Base-by-base conservation (phyloP, 495 filamentous ascomycete species). In the Penicillium taxi region DNA sequence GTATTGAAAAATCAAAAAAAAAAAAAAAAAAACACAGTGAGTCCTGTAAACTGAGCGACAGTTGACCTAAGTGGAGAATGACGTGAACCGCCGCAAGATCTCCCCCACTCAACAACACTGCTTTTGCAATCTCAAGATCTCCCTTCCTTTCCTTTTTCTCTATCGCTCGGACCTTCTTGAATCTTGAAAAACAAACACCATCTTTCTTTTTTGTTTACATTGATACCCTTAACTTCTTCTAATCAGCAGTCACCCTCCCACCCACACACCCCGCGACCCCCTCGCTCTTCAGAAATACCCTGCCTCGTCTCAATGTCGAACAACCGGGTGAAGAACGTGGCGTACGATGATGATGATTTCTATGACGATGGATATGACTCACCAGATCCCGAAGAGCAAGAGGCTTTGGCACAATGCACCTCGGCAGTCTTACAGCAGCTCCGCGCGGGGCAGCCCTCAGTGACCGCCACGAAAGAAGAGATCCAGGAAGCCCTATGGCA, bases 401-500 rank as follows among this genome's bases (percentile, higher is more conserved):
- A 64, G 28, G 46, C 56, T 18, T 32, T 64, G 23, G 52, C 66
- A 21, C 55, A 62, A 32, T 66, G 61, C 34, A 69, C 63, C 2
- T 33, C 45, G 0, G 55, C 59, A 14, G 67, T 69, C 15, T 37
- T 59, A n/a, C 51, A 33, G 19, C 55, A 63, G 56, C 53, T 71
- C 33, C 50, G 55, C 23, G 44, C 55, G 26, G 66, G 64, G 40
- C 47, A 60, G 19, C 60, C 64, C 16, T 50, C 62, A 12, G 55
- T 68, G 42, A 63, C 53, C 17, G 61, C 63, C 6, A 59, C 63
- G 18, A 59, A 61, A 24, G 45, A 74, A 21, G 81, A 93, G 41
- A 88, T 94, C 26, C 73, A 94, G 55, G 93, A 96, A 35, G 73
- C 87, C 0, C 58, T 98, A 20, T 98, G 87, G 86, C 77, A 96